Evolutionary conservation across 2,329 filamentous ascomycete genomes (phyloP), one percentile per base, ranked within the genome.

Genomic region (Chaetomium globosum): DNA sequence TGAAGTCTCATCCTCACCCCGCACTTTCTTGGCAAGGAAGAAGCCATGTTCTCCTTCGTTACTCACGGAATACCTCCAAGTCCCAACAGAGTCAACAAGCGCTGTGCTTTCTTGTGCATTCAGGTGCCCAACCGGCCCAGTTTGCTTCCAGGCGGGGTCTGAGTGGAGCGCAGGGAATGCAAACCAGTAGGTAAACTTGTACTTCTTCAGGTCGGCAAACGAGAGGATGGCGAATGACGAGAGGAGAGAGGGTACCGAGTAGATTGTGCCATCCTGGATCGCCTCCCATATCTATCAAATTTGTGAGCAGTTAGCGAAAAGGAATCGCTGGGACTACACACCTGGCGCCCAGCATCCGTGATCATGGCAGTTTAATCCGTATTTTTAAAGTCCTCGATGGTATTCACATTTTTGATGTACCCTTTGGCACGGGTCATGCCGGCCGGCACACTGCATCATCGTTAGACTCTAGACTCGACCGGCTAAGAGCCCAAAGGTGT

Each of bases 161-260:
- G 94, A 96, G 75, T 96, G 93, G 53, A 99, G 83, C 19, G 94
- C 93, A 0, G 95, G 95, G 74, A 96, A 99, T 5, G 90, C 94
- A 77, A 98, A 98, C 88, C 96, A 96, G 79, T 98, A 98, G n/a
- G 90, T 92, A 75, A 98, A 97, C 68, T 89, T 92, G 80, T 98
- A 98, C 75, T 96, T 97, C 77, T 99, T 99, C 39, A 99, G 84
- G 75, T 99, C 94, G 68, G 95, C 94, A 76, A 92, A 99, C 19
- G 92, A 97, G 54, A 98, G 87, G 65, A 96, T 87, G 30, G 91
- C 85, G 76, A 97, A 98, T 7, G 92, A 95, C 4, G 92, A 88
- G 21, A 99, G 87, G 2, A 98, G 84, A 4, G 94, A 97, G 2
- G 95, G 95, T 59, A 94, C 91, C 10, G 93, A 95, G 79, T 96